These are phyloP conservation scores for Exsudoporus frostii DNA, from an alignment of 768 basidiomycete species.

Conservation along the genomic window DNA sequence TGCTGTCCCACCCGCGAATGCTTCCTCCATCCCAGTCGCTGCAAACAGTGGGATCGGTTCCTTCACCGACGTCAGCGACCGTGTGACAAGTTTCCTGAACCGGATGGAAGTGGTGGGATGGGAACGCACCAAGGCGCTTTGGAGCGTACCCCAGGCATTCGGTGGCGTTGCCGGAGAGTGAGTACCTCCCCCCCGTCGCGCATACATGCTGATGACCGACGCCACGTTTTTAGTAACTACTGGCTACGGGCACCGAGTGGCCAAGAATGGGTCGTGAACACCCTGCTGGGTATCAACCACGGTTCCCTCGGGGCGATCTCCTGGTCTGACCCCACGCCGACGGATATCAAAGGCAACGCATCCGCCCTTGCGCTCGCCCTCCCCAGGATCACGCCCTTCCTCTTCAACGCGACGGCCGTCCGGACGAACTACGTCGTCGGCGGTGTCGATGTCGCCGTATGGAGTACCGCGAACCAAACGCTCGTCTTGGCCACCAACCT, in stretches of 20 bases:
- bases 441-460: constrained; percentile 50
- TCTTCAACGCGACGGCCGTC: constrained; percentile 40
- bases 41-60: constrained; percentile 26
- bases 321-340: constrained; percentile 53
- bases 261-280: constrained; percentile 62
- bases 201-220: background rate
- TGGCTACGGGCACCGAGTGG: constrained; percentile 67
- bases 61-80: constrained; percentile 63
- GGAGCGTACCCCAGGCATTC: constrained; percentile 80
- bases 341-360: constrained; percentile 52
- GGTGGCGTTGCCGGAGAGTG: constrained; percentile 41
- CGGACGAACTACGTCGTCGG: constrained; percentile 40
- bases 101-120: constrained; percentile 60
- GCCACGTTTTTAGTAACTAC: constrained; percentile 34
- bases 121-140: constrained; percentile 64
- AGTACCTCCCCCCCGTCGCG: constrained; percentile 10
- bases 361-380: constrained; percentile 47
- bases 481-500: constrained; percentile 52
- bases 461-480: constrained; percentile 43
- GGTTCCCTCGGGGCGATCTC: constrained; percentile 52
- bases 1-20: constrained; percentile 24
- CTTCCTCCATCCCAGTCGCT: constrained; percentile 14
- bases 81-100: constrained; percentile 63
- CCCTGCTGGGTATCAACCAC: constrained; percentile 67
- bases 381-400: constrained; percentile 45